phyloP scores from a whole-genome alignment of 352 stramenopile genomes.

The Peronosclerospora sorghi region DNA sequence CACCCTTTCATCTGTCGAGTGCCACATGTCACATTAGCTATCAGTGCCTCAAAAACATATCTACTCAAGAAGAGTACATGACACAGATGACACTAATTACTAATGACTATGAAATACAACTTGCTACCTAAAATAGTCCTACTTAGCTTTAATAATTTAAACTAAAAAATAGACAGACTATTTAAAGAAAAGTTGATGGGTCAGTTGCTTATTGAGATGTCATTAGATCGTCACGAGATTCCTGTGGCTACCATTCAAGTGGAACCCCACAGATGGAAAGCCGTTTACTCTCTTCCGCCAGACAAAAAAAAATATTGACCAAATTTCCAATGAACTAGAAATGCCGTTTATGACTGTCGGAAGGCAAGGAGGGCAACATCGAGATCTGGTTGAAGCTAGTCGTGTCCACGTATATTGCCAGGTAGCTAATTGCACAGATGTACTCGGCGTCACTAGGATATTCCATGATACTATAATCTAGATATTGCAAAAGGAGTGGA shows the following conservation, averaged over 20 bases:
- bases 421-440: constrained; percentile 25
- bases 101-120: too few species aligned
- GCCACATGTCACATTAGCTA: too few species aligned
- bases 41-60: too few species aligned
- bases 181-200: too few species aligned
- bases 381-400: constrained; percentile 30
- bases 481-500: constrained; percentile 30
- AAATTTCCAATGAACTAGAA: constrained; percentile 23
- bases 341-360: constrained; percentile 23
- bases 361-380: constrained; percentile 14
- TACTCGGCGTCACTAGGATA: constrained; percentile 10
- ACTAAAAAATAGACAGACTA: too few species aligned
- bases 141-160: too few species aligned
- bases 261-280: constrained; percentile 18
- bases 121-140: too few species aligned
- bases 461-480: constrained; percentile 17
- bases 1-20: too few species aligned
- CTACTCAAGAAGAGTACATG: too few species aligned
- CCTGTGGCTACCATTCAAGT: constrained; percentile 26
- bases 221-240: constrained; percentile 21
- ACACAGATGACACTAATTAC: too few species aligned
- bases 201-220: constrained; percentile 21
- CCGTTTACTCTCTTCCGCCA: constrained; percentile 12
- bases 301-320: background rate
- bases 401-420: constrained; percentile 2